Percentiles rank a stretch among this genome's conserved stretches.
Conservation (phyloP, 306 rosid species). For the Elaeagnus macrophylla region DNA sequence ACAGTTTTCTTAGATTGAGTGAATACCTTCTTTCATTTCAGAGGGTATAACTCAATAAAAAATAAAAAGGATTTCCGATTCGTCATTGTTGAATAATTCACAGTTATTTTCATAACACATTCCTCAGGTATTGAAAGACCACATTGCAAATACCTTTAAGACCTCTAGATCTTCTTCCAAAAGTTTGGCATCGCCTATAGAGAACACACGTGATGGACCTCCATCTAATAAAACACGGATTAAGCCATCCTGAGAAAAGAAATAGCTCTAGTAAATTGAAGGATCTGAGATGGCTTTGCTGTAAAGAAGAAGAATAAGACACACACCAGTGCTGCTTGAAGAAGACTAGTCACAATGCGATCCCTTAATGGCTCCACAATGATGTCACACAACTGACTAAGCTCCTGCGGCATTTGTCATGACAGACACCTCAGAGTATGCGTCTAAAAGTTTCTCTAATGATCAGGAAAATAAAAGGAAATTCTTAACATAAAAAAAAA, state of each 20-base stretch:
- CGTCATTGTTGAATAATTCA: neutral
- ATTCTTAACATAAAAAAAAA: neutral
- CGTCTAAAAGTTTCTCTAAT: neutral
- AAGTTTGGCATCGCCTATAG: conserved; percentile 56
- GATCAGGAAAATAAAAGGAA: neutral
- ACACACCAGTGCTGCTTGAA: conserved; percentile 89
- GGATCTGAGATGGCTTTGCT: conserved; percentile 11
- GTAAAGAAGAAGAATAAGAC: conserved; percentile 14
- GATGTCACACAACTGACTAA: conserved; percentile 71
- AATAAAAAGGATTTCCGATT: neutral
- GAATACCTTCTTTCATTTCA: neutral
- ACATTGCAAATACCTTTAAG: conserved; percentile 53
- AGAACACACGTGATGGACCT: conserved; percentile 72
- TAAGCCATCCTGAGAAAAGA: conserved; percentile 71
- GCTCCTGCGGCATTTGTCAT: conserved; percentile 46
- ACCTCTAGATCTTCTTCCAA: conserved; percentile 90
- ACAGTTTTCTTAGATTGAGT: no score
- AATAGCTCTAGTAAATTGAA: conserved; percentile 1
- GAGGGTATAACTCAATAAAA: no score
- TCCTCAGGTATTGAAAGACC: conserved; percentile 10
- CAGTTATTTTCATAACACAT: neutral
- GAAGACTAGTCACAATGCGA: conserved; percentile 92
- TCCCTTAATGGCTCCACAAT: conserved; percentile 96
- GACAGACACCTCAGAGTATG: neutral
- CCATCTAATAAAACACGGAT: conserved; percentile 89